phyloP scores from a whole-genome alignment of 495 filamentous ascomycete species.

The Penicillium samsonianum region DNA sequence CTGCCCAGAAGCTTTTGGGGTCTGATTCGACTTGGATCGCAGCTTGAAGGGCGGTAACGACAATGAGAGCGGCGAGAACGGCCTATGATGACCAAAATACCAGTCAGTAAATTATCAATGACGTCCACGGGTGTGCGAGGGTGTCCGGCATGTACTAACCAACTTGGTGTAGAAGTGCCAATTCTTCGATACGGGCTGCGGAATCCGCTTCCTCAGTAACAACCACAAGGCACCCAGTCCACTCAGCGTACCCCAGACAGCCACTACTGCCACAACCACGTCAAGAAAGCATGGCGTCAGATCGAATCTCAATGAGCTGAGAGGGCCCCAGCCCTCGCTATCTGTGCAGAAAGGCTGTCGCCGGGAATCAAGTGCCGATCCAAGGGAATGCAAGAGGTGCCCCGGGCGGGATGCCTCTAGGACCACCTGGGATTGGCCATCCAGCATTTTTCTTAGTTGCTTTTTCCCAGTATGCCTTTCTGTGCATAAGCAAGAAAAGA shows the following conservation, averaged over 20 bases:
- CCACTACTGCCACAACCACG: slow-evolving; percentile 74
- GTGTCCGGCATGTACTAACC: slow-evolving; percentile 50
- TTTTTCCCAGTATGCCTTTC: slow-evolving; percentile 20
- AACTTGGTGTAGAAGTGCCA: slow-evolving; percentile 96
- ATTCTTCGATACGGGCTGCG: slow-evolving; percentile 71
- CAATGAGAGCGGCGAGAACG: slow-evolving; percentile 67
- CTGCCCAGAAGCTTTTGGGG: slow-evolving; percentile 67
- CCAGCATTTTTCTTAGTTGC: slow-evolving; percentile 44
- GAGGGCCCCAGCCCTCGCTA: slow-evolving; percentile 90
- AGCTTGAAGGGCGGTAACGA: slow-evolving; percentile 70
- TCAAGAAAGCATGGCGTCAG: slow-evolving; percentile 97
- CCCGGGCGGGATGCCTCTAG: slow-evolving; percentile 39
- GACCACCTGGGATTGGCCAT: slow-evolving; percentile 46
- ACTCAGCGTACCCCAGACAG: slow-evolving; percentile 70
- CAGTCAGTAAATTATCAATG: slow-evolving; percentile 25
- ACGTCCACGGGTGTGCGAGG: background rate
- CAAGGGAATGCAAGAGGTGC: slow-evolving; percentile 33
- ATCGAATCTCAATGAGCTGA: slow-evolving; percentile 81
- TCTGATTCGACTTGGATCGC: slow-evolving; percentile 74
- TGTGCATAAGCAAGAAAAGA: slow-evolving; percentile 13
- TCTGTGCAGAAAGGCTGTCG: slow-evolving; percentile 79
- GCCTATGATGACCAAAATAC: slow-evolving; percentile 50
- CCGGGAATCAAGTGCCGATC: slow-evolving; percentile 33
- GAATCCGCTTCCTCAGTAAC: slow-evolving; percentile 65
- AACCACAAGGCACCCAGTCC: slow-evolving; percentile 76